Evolutionary conservation across 805 yeast species (phyloP), one percentile per base, ranked within the genome.

Genomic region (Cyberlindnera japonica): DNA sequence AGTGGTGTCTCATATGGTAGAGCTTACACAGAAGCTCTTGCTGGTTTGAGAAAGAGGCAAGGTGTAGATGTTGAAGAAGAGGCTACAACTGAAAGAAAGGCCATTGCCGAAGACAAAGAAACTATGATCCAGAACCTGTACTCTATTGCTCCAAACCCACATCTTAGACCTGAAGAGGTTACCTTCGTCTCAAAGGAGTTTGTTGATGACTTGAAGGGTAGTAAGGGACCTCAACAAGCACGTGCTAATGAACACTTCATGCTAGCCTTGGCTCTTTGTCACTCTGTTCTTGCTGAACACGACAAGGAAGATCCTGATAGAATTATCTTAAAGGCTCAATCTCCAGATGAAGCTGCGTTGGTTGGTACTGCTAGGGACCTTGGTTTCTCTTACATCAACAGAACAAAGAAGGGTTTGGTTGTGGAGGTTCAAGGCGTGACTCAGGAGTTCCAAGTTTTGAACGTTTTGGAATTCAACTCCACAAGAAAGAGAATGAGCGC

Each of bases 401-500:
- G 78, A 58, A 83, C 89, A 9, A 83, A 82, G 55, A 70, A 71
- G 35, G 93, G 91, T 42, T 54, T 82, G 15, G 63, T 83, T 35
- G 68, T 85, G 33, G 78, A 79, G 40, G 78, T 79, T 27, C 88
- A 82, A 59, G 93, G 93, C 45, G 72, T 68, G 35, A 70, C 72
- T 44, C 79, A 80, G 54, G 90, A 84, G 50, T 83, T 77, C 57
- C 86, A 83, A 55, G 68, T 85, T 23, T 61, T 85, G 45, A 84
- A 83, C 53, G 73, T 80, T 16, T 62, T 85, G 48, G 93, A 84
- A 54, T 85, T 85, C 63, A 85, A 85, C 53, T 84, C 93, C 7
- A 82, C 93, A 0, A 77, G 95, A 68, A 84, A 84, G 65, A 79
- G 95, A 71, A 84, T 84, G 95, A 81, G 90, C 71, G 83, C 85